A percentile compares a stretch with the other conserved stretches of the same genome.
Evolutionary conservation across 179 eudicot genomes (phyloP).

Genomic region (Spinacia oleracea): DNA sequence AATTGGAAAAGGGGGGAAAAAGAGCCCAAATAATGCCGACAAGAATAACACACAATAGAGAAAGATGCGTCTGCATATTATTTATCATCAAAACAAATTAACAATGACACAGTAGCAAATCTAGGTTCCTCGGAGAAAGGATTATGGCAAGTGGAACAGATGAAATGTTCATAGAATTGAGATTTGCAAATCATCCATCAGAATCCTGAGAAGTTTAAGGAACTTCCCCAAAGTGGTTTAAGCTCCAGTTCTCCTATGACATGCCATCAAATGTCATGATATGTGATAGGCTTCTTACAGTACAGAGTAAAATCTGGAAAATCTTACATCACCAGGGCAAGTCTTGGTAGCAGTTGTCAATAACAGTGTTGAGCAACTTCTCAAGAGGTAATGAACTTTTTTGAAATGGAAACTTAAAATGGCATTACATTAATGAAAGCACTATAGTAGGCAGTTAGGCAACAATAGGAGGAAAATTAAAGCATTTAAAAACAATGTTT

Average conservation of each 20-base stretch:
- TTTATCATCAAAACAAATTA: not conserved
- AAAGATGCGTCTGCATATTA: not conserved
- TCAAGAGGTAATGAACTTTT: not conserved
- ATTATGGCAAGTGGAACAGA: not conserved
- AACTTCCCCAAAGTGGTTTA: not conserved
- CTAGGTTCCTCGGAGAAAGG: not conserved
- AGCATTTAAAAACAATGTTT: no score
- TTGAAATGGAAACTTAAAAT: no score
- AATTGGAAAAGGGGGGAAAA: not conserved
- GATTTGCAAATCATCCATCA: not conserved
- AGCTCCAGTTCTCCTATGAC: no score
- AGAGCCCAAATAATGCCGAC: not conserved
- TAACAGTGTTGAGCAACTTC: not conserved
- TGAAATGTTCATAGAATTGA: not conserved
- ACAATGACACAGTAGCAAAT: not conserved
- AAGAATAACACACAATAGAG: not conserved
- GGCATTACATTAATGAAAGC: not conserved
- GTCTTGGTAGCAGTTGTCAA: not conserved
- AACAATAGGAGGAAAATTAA: no score
- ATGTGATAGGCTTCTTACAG: not conserved
- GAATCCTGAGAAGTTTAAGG: not conserved
- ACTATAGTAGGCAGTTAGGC: no score
- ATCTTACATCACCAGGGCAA: not conserved
- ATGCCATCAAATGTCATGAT: not conserved
- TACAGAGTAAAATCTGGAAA: not conserved